Conservation (phyloP, 2,329 filamentous ascomycete species). For the Ascocoryne sarcoides region DNA sequence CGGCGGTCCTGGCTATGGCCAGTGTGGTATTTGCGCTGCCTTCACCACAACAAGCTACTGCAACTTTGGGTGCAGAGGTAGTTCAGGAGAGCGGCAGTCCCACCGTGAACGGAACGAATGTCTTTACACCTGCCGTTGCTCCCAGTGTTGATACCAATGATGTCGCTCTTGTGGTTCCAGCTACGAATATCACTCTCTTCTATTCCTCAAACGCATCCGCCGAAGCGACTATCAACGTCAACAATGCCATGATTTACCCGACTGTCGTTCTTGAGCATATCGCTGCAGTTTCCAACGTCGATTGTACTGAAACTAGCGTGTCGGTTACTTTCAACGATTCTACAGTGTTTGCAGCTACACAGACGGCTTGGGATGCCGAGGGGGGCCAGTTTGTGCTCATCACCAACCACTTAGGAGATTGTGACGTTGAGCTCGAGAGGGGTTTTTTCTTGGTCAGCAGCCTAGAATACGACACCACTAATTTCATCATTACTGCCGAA, state of each 20-base stretch:
- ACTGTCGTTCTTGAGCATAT: conserved; percentile 29
- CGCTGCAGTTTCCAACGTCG: conserved; percentile 24
- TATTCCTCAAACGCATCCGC: conserved; percentile 12
- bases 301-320: conserved; percentile 23
- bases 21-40: no score
- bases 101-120: conserved; percentile 3
- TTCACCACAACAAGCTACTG: not conserved
- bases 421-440: conserved; percentile 33
- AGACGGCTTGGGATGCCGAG: conserved; percentile 20
- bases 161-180: conserved; percentile 8
- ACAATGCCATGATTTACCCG: conserved; percentile 24
- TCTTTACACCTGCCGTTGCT: conserved; percentile 10
- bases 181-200: conserved; percentile 11
- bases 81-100: not conserved
- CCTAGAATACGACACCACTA: conserved; percentile 23
- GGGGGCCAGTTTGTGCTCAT: conserved; percentile 31
- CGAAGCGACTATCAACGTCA: conserved; percentile 17
- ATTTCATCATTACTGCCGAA: conserved; percentile 27
- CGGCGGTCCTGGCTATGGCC: conserved; percentile 6
- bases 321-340: conserved; percentile 21
- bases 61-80: conserved; percentile 5
- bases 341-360: conserved; percentile 19
- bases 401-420: conserved; percentile 35
- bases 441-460: conserved; percentile 31
- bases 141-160: conserved; percentile 9